phyloP scores from a whole-genome alignment of 768 basidiomycete genomes.

The Termitomyces sp. region DNA sequence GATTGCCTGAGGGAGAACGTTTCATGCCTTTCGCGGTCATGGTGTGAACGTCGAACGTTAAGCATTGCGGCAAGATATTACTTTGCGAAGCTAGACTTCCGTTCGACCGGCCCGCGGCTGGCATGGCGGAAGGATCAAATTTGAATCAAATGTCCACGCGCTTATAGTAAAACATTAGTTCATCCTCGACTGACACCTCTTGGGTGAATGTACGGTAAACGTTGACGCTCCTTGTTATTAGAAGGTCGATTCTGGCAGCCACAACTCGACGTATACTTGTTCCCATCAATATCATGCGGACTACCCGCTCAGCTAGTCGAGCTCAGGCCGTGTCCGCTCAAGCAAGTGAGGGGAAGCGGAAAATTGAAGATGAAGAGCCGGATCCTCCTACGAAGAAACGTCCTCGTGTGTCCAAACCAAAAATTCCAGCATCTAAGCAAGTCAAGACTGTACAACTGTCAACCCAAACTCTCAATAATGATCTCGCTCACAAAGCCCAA shows the following conservation, averaged over 20 bases:
- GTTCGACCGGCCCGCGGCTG: background rate
- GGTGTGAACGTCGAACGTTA: background rate
- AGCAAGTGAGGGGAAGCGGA: constrained; percentile 14
- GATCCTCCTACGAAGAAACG: constrained; percentile 9
- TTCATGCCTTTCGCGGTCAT: background rate
- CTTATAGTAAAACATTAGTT: no score
- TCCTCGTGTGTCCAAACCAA: constrained; percentile 2
- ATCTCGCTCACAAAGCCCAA: constrained; percentile 12
- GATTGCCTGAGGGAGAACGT: background rate
- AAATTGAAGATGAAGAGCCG: constrained; percentile 4
- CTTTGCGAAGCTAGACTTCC: background rate
- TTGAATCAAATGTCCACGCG: no score
- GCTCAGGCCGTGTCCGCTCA: constrained; percentile 9
- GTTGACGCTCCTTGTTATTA: background rate
- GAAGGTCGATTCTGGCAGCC: background rate
- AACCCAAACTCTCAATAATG: constrained; percentile 5
- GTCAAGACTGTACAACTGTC: background rate
- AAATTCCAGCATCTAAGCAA: background rate
- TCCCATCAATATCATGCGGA: constrained; percentile 18
- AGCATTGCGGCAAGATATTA: background rate
- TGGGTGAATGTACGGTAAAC: background rate
- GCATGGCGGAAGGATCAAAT: background rate
- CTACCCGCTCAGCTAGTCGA: constrained; percentile 26
- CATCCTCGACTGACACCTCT: background rate
- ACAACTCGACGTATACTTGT: constrained; percentile 3